Conservation (phyloP, 1,284 basidiomycete species). For the Cryptococcus sp. region DNA sequence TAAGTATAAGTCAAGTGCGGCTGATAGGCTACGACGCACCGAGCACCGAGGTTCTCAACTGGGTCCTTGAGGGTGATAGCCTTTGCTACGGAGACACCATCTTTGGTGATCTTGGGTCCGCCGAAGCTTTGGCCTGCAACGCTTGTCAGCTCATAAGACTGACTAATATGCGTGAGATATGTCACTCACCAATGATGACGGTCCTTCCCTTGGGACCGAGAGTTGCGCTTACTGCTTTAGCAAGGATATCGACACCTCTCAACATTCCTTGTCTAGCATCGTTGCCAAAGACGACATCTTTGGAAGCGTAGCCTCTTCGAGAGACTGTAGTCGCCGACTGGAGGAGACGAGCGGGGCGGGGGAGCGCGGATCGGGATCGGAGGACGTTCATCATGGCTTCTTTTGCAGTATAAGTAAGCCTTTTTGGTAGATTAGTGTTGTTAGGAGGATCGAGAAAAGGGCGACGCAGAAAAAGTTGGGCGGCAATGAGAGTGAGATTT, state of each 20-base stretch:
- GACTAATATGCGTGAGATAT: background rate
- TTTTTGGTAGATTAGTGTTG: background rate
- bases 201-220: constrained; percentile 97
- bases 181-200: constrained; percentile 82
- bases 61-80: constrained; percentile 93
- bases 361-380: constrained; percentile 48
- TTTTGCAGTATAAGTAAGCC: background rate
- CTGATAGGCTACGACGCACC: constrained; percentile 58
- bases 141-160: constrained; percentile 10
- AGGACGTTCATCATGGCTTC: constrained; percentile 32
- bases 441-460: background rate
- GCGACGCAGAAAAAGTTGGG: constrained; percentile 6
- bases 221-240: constrained; percentile 92
- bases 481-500: background rate
- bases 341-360: constrained; percentile 56
- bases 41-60: constrained; percentile 97
- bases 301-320: constrained; percentile 67
- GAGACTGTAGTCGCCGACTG: constrained; percentile 51
- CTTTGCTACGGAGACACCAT: constrained; percentile 98
- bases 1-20: background rate
- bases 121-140: constrained; percentile 75
- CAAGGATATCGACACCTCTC: constrained; percentile 92
- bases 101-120: constrained; percentile 97
- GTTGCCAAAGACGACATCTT: constrained; percentile 97
- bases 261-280: constrained; percentile 92